Percentiles rank a stretch among this genome's conserved stretches.
Conservation (phyloP, 345 rosid genomes). For the Moringa oleifera region DNA sequence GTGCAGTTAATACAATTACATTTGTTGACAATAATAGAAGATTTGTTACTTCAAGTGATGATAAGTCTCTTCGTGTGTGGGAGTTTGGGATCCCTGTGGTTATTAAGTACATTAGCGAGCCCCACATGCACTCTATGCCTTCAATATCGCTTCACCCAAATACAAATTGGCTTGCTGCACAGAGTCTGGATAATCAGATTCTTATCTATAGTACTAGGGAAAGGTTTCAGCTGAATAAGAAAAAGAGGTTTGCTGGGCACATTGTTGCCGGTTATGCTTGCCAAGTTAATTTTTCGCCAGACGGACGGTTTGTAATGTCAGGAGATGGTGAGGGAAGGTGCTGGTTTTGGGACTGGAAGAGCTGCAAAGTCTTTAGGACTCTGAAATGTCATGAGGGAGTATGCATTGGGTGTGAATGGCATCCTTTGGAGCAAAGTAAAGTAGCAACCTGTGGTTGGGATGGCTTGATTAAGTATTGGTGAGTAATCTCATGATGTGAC, state of each 20-base stretch:
- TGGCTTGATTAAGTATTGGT: constrained; percentile 98
- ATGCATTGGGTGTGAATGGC: constrained; percentile 92
- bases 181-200: constrained; percentile 96
- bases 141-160: constrained; percentile 87
- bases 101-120: constrained; percentile 96
- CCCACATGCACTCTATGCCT: constrained; percentile 99
- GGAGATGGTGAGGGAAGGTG: constrained; percentile 99
- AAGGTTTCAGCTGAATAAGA: constrained; percentile 95
- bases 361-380: constrained; percentile 87
- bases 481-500: constrained; percentile 22
- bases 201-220: constrained; percentile 86
- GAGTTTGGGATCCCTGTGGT: constrained; percentile 98
- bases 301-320: constrained; percentile 97
- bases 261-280: constrained; percentile 94
- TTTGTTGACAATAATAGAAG: constrained; percentile 95
- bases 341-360: constrained; percentile 99
- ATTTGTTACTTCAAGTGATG: constrained; percentile 96
- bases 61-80: constrained; percentile 98
- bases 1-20: constrained; percentile 93
- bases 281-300: constrained; percentile 97
- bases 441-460: constrained; percentile 99
- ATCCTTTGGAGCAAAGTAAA: constrained; percentile 95
- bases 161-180: constrained; percentile 93
- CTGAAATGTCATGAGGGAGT: constrained; percentile 90
- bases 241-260: constrained; percentile 96